Percentiles rank a stretch among this genome's conserved stretches.
Conservation (phyloP, 2,329 filamentous ascomycete species). For the Aspergillus awamori region DNA sequence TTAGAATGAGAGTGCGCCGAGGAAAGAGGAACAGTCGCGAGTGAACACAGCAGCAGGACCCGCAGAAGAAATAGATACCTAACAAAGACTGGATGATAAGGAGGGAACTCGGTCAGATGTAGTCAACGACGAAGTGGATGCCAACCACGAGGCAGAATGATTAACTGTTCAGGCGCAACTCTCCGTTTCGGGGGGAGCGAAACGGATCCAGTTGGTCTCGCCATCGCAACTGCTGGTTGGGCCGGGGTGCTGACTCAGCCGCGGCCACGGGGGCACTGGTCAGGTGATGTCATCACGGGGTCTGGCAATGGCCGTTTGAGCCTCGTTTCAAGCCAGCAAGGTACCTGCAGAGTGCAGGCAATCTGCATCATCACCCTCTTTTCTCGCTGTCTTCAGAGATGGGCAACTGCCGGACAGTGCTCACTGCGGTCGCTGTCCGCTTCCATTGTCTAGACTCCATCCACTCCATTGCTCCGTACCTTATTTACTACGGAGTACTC, state of each 20-base stretch:
- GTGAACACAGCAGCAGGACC: neutral
- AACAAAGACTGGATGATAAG: neutral
- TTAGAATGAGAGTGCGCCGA: neutral
- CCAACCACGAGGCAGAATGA: constrained; percentile 2
- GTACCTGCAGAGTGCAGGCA: neutral
- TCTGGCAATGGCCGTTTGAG: neutral
- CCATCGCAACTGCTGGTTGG: constrained; percentile 21
- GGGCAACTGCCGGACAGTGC: neutral
- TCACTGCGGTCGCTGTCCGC: neutral
- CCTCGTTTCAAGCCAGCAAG: constrained; percentile 1
- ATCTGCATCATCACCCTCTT: neutral
- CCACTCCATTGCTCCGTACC: neutral
- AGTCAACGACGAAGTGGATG: neutral
- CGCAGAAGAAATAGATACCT: neutral
- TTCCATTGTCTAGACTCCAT: neutral
- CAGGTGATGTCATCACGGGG: constrained; percentile 38
- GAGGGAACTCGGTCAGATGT: neutral
- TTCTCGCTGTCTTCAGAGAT: neutral
- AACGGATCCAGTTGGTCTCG: constrained; percentile 14
- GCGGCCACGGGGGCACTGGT: constrained; percentile 15
- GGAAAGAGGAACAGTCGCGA: constrained; percentile 1
- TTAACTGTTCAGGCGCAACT: constrained; percentile 11
- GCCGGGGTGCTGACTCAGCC: constrained; percentile 27
- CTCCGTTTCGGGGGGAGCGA: constrained; percentile 5
- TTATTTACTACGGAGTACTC: neutral